Percentiles rank a stretch among this genome's conserved stretches.
phyloP scores from a whole-genome alignment of 2,329 filamentous ascomycete genomes.

The Phialophora verrucosa region DNA sequence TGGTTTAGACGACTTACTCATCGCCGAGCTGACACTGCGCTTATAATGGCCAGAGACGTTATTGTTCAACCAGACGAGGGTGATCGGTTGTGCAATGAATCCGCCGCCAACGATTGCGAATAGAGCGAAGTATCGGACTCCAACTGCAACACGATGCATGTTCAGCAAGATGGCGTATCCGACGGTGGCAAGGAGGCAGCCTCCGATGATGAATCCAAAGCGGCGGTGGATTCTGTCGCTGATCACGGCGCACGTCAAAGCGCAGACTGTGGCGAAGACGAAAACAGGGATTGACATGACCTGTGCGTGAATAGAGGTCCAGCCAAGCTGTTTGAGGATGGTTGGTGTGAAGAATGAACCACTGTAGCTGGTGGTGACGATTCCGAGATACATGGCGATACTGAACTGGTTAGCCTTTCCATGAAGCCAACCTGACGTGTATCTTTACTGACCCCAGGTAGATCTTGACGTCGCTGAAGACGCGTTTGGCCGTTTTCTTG shows the following conservation, averaged over 20 bases:
- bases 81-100: conserved; percentile 44
- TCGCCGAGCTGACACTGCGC: conserved; percentile 41
- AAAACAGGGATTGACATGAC: conserved; percentile 48
- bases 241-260: conserved; percentile 41
- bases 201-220: conserved; percentile 47
- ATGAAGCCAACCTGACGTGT: background rate
- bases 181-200: conserved; percentile 44
- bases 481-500: conserved; percentile 40
- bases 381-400: conserved; percentile 43
- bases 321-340: conserved; percentile 46
- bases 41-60: conserved; percentile 44
- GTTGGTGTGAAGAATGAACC: conserved; percentile 46
- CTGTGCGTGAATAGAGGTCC: conserved; percentile 43
- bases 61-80: conserved; percentile 42
- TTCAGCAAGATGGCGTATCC: conserved; percentile 46
- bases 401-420: conserved; percentile 32
- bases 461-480: conserved; percentile 46
- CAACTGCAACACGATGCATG: conserved; percentile 39
- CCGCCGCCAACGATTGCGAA: conserved; percentile 41
- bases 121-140: conserved; percentile 42
- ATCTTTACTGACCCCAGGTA: conserved; percentile 39
- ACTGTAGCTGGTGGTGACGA: conserved; percentile 45
- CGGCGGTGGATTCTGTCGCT: conserved; percentile 45
- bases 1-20: conserved; percentile 25
- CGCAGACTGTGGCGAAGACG: conserved; percentile 42